A percentile compares a stretch with the other conserved stretches of the same genome.
Evolutionary conservation across 2,329 filamentous ascomycete species (phyloP).

Genomic region (Fusarium temperatum): DNA sequence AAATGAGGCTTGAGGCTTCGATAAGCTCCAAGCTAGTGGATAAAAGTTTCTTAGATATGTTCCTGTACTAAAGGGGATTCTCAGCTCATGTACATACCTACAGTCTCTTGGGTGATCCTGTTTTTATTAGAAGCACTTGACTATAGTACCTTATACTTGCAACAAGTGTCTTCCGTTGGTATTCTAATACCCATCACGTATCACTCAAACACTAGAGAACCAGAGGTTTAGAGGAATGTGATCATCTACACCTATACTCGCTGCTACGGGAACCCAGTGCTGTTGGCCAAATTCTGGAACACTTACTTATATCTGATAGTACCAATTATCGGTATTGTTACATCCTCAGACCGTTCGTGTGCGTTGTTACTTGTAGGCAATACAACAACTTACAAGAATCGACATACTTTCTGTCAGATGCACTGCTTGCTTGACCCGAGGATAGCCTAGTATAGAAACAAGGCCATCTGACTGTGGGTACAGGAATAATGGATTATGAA

Average conservation of each 20-base stretch:
- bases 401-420: neutral
- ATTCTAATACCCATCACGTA: neutral
- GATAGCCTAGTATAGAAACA: neutral
- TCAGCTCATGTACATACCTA: neutral
- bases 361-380: neutral
- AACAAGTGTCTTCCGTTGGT: neutral
- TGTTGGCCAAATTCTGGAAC: neutral
- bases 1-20: neutral
- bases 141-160: neutral
- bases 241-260: neutral
- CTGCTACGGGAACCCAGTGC: no score
- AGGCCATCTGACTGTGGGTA: neutral
- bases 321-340: neutral
- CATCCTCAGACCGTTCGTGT: neutral
- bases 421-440: neutral
- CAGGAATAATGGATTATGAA: neutral
- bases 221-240: neutral
- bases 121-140: neutral
- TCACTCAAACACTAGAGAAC: neutral
- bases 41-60: neutral
- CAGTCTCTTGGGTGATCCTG: neutral
- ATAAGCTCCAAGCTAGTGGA: neutral
- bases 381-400: neutral
- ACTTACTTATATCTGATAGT: neutral
- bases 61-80: neutral